Percentiles rank a stretch among this genome's conserved stretches.
Evolutionary conservation across 495 filamentous ascomycete genomes (phyloP).

Genomic region (Hypoxylon lenormandii): DNA sequence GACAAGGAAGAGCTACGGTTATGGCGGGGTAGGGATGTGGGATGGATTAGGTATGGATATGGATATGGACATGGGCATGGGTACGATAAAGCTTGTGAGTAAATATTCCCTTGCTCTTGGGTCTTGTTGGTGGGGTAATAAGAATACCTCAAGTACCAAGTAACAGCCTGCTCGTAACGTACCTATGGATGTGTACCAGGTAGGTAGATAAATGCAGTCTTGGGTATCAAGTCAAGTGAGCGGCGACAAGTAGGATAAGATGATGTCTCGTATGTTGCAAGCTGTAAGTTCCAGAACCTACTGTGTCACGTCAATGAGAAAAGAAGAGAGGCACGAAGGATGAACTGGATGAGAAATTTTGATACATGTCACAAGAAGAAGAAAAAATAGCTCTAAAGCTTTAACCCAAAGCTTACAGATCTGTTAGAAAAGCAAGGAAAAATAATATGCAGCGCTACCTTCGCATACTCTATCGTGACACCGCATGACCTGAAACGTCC

Average conservation of each 20-base stretch:
- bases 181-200: background rate
- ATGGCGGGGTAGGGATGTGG: background rate
- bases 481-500: conserved; percentile 46
- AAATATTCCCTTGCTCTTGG: conserved; percentile 37
- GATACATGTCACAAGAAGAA: too few species aligned
- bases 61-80: too few species aligned
- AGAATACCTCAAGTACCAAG: background rate
- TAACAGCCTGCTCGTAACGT: background rate
- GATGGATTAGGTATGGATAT: too few species aligned
- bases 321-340: too few species aligned
- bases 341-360: too few species aligned
- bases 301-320: too few species aligned
- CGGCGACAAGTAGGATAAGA: too few species aligned
- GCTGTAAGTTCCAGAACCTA: too few species aligned
- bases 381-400: too few species aligned
- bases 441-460: conserved; percentile 8
- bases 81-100: conserved; percentile 22
- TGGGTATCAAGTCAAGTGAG: too few species aligned
- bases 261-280: too few species aligned
- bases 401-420: conserved; percentile 18
- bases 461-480: conserved; percentile 25
- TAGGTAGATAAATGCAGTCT: too few species aligned
- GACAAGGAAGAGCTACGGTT: conserved; percentile 1
- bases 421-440: conserved; percentile 10
- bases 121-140: conserved; percentile 44